phyloP scores from a whole-genome alignment of 1,139 yeast genomes.

The Suhomyces wounanorum region DNA sequence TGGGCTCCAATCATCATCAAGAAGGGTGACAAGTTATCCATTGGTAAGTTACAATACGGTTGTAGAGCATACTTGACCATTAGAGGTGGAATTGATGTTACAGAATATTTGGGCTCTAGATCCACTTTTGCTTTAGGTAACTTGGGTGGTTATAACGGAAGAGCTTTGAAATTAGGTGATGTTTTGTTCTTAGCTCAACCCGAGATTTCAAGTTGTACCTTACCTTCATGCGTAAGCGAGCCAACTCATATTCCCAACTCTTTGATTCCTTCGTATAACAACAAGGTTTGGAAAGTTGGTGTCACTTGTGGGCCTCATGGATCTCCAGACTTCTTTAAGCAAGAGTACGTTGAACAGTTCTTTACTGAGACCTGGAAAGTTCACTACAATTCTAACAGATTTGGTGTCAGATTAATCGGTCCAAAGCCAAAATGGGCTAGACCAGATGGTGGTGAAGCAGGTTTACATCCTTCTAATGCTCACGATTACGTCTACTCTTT shows the following conservation, averaged over 20 bases:
- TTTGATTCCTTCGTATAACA: slow-evolving; percentile 57
- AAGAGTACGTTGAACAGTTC: slow-evolving; percentile 75
- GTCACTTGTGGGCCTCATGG: slow-evolving; percentile 98
- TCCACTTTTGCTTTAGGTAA: slow-evolving; percentile 94
- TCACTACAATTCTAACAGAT: slow-evolving; percentile 94
- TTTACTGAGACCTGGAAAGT: slow-evolving; percentile 85
- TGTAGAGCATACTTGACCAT: slow-evolving; percentile 89
- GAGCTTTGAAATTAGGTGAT: slow-evolving; percentile 89
- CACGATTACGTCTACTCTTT: slow-evolving; percentile 95
- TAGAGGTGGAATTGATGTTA: slow-evolving; percentile 91
- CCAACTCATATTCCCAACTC: slow-evolving; percentile 60
- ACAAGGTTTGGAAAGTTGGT: slow-evolving; percentile 79
- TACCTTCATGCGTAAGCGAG: slow-evolving; percentile 69
- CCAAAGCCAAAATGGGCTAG: slow-evolving; percentile 98
- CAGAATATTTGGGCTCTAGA: slow-evolving; percentile 92
- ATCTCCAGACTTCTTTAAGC: slow-evolving; percentile 86
- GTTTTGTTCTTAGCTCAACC: slow-evolving; percentile 85
- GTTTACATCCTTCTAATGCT: slow-evolving; percentile 95
- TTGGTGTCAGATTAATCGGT: slow-evolving; percentile 92
- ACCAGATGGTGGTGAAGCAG: slow-evolving; percentile 97
- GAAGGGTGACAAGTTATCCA: slow-evolving; percentile 73
- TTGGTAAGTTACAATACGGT: slow-evolving; percentile 80
- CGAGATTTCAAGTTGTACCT: slow-evolving; percentile 60
- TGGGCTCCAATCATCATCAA: slow-evolving; percentile 72
- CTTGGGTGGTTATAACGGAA: slow-evolving; percentile 93